Percentiles rank a stretch among this genome's conserved stretches.
Conservation (phyloP, 371 early-diverging fungal genomes). For the Sporodiniella umbellata region DNA sequence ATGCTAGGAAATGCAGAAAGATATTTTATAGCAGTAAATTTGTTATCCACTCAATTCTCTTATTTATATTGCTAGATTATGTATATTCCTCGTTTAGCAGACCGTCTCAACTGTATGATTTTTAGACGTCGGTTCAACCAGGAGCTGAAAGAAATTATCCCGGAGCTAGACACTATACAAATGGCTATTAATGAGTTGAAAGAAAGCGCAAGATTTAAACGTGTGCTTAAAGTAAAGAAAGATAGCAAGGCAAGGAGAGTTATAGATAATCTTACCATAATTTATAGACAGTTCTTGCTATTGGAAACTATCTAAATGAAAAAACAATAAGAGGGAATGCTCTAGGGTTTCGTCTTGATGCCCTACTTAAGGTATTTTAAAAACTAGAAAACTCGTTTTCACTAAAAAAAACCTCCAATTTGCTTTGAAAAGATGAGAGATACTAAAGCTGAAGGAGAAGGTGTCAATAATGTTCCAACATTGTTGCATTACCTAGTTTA, state of each 20-base stretch:
- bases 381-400: conserved; percentile 32
- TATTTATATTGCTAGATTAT: too few species aligned
- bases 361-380: too few species aligned
- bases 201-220: conserved; percentile 42
- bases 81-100: conserved; percentile 67
- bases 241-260: too few species aligned
- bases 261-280: too few species aligned
- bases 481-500: conserved; percentile 75
- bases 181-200: conserved; percentile 27
- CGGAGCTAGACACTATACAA: conserved; percentile 37
- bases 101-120: conserved; percentile 71
- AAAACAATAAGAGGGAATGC: conserved; percentile 82
- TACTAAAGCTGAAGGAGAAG: conserved; percentile 61
- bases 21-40: conserved; percentile 52
- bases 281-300: conserved; percentile 63
- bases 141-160: conserved; percentile 66
- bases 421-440: conserved; percentile 57
- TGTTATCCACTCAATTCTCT: conserved; percentile 4
- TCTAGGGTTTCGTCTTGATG: conserved; percentile 73
- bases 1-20: conserved; percentile 66
- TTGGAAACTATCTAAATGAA: conserved; percentile 84
- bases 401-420: not conserved
- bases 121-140: conserved; percentile 68
- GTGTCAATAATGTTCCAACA: conserved; percentile 57
- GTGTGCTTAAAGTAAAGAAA: conserved; percentile 53